Conservation (phyloP, 306 rosid genomes). For the Canavalia ensiformis region DNA sequence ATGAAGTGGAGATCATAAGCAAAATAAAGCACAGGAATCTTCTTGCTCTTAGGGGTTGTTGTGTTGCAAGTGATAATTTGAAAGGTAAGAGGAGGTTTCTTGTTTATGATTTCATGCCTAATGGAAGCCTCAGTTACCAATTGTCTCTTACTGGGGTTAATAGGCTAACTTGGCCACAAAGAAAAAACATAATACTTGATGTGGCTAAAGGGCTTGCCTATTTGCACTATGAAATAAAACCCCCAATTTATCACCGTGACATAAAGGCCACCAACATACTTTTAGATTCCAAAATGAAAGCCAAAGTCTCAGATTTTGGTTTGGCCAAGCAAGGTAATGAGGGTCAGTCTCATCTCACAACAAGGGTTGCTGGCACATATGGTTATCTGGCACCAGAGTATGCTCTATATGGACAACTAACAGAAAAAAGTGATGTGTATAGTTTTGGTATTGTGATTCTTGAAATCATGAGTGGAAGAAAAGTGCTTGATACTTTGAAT, state of each 20-base stretch:
- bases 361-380: constrained; percentile 90
- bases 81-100: constrained; percentile 76
- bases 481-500: constrained; percentile 70
- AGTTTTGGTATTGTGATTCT: constrained; percentile 87
- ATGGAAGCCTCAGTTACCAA: constrained; percentile 72
- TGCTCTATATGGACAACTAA: constrained; percentile 82
- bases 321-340: constrained; percentile 77
- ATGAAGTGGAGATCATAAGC: constrained; percentile 88
- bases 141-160: constrained; percentile 49
- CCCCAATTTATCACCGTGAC: constrained; percentile 87
- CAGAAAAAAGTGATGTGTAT: constrained; percentile 86
- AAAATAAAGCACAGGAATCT: constrained; percentile 85
- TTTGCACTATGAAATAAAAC: constrained; percentile 79
- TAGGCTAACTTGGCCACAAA: constrained; percentile 80
- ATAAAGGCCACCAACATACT: constrained; percentile 82
- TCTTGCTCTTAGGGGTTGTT: constrained; percentile 79
- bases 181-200: constrained; percentile 78
- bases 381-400: constrained; percentile 91
- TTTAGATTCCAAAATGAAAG: constrained; percentile 73
- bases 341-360: constrained; percentile 80
- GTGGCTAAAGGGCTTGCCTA: constrained; percentile 87
- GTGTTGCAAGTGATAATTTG: constrained; percentile 68
- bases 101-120: constrained; percentile 84
- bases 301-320: constrained; percentile 81
- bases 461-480: constrained; percentile 84